Conservation (phyloP, 2,329 filamentous ascomycete genomes). For the Mycosphaerella sp. region DNA sequence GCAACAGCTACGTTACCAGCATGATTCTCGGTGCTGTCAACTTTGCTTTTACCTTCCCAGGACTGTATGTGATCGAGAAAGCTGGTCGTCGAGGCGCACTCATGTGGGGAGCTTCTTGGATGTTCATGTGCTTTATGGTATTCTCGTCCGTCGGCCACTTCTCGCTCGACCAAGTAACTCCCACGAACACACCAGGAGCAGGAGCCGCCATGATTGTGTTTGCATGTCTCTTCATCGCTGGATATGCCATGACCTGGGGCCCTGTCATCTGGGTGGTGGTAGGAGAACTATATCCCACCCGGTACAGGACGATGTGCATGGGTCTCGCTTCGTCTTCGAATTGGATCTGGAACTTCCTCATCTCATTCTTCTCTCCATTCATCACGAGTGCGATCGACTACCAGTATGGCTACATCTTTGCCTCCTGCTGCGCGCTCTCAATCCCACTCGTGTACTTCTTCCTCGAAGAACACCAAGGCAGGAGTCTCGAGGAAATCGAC, state of each 20-base stretch:
- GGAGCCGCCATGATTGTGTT: slow-evolving; percentile 61
- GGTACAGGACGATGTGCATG: slow-evolving; percentile 44
- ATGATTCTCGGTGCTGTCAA: slow-evolving; percentile 47
- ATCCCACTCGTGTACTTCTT: slow-evolving; percentile 69
- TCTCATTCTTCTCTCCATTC: slow-evolving; percentile 68
- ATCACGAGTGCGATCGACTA: slow-evolving; percentile 67
- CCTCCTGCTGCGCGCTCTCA: slow-evolving; percentile 61
- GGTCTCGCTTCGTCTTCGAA: slow-evolving; percentile 57
- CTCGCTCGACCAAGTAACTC: slow-evolving; percentile 33
- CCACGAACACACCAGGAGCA: slow-evolving; percentile 37
- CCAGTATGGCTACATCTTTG: slow-evolving; percentile 70
- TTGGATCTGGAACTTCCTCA: slow-evolving; percentile 41
- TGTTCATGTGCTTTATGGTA: slow-evolving; percentile 55
- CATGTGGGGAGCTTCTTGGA: slow-evolving; percentile 43
- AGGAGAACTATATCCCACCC: slow-evolving; percentile 48
- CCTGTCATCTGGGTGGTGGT: slow-evolving; percentile 56
- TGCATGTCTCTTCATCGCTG: slow-evolving; percentile 61
- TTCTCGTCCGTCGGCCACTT: slow-evolving; percentile 46
- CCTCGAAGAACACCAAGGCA: slow-evolving; percentile 66
- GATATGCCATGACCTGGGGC: slow-evolving; percentile 64
- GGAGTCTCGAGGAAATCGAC: slow-evolving; percentile 72
- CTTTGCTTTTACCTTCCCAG: slow-evolving; percentile 44
- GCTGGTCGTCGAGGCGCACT: slow-evolving; percentile 43
- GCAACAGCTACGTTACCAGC: slow-evolving; percentile 42
- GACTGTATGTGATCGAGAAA: slow-evolving; percentile 44